Conservation (phyloP, 176 grass and related monocot genomes). For the Carex pumila region DNA sequence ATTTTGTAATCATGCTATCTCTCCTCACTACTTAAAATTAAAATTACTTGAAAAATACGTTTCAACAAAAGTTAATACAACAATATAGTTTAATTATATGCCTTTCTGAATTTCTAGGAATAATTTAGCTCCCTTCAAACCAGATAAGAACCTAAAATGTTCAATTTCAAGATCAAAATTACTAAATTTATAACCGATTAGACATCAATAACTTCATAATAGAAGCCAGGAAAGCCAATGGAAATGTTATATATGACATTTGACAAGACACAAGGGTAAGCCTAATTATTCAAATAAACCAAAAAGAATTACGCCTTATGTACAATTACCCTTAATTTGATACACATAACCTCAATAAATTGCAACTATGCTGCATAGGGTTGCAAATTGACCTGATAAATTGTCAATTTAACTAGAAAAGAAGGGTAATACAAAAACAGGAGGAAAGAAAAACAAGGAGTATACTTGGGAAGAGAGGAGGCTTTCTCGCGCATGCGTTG, state of each 20-base stretch:
- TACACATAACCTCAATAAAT: not conserved
- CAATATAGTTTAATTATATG: not conserved
- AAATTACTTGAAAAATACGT: not conserved
- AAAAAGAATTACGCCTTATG: not conserved
- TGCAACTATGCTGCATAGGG: not conserved
- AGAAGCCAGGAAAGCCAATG: not conserved
- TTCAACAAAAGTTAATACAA: not conserved
- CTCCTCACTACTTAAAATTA: not conserved
- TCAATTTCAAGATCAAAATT: not conserved
- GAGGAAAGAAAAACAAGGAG: not conserved
- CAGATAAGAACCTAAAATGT: not conserved
- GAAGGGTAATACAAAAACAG: not conserved
- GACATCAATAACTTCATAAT: slow-evolving; percentile 1
- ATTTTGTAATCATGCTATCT: not conserved
- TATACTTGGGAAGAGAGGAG: slow-evolving; percentile 75
- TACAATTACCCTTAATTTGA: not conserved
- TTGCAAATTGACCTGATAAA: not conserved
- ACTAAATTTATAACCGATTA: not conserved
- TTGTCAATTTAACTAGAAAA: not conserved
- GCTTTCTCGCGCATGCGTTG: slow-evolving; percentile 89
- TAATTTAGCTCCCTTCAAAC: not conserved
- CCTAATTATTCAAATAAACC: not conserved
- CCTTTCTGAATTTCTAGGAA: not conserved
- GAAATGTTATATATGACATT: not conserved
- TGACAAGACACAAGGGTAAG: not conserved